Conservation (phyloP, 2,329 filamentous ascomycete species). For the Xylariaceae sp. region DNA sequence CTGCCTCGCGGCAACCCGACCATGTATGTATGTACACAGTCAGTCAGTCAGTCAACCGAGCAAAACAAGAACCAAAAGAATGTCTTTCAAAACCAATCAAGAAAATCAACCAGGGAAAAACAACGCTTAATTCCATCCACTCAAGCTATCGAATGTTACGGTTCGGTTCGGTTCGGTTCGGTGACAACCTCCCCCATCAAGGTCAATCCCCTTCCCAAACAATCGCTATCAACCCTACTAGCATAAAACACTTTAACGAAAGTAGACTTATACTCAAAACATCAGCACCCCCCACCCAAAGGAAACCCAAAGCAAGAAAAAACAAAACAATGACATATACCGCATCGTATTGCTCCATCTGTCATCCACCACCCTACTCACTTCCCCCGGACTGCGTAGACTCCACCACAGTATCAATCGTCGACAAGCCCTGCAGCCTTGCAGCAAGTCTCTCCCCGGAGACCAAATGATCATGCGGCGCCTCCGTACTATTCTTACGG, state of each 20-base stretch:
- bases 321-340: neutral
- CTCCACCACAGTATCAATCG: slow-evolving; percentile 21
- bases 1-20: too few species aligned
- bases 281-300: neutral
- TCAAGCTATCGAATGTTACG: too few species aligned
- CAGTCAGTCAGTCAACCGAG: too few species aligned
- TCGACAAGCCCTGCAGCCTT: slow-evolving; percentile 21
- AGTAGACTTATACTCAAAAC: too few species aligned
- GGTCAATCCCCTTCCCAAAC: too few species aligned
- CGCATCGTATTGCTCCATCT: neutral
- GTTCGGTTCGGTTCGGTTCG: too few species aligned
- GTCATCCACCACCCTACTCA: neutral
- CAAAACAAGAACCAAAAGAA: too few species aligned
- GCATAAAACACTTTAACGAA: neutral
- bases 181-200: too few species aligned
- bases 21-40: too few species aligned
- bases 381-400: neutral
- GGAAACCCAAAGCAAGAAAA: neutral
- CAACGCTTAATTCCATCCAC: too few species aligned
- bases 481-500: slow-evolving; percentile 23
- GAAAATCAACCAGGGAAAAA: too few species aligned
- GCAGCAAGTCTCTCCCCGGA: slow-evolving; percentile 19
- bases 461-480: slow-evolving; percentile 12
- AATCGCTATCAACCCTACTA: neutral
- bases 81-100: too few species aligned